Conservation (phyloP, 2,329 filamentous ascomycete species). For the Clarireedia sp. region DNA sequence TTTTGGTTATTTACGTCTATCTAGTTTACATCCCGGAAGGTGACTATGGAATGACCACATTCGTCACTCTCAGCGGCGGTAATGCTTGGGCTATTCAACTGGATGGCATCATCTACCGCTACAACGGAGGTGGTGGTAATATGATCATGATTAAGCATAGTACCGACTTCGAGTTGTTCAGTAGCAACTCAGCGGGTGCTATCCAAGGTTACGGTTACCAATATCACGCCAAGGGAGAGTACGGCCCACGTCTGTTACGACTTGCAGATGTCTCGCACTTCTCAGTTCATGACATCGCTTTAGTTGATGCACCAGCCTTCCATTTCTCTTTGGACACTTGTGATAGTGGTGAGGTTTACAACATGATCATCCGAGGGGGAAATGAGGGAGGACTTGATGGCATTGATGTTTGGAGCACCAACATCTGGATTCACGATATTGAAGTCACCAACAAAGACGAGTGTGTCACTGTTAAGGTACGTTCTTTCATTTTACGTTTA, state of each 20-base stretch:
- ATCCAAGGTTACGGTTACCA: conserved; percentile 45
- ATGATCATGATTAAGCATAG: conserved; percentile 45
- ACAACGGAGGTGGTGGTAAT: conserved; percentile 38
- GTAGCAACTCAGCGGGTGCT: conserved; percentile 42
- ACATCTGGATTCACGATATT: conserved; percentile 51
- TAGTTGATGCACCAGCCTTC: conserved; percentile 21
- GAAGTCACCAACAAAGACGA: conserved; percentile 57
- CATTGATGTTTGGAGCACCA: conserved; percentile 46
- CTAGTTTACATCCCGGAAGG: conserved; percentile 26
- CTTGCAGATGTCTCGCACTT: conserved; percentile 17
- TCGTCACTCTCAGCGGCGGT: conserved; percentile 40
- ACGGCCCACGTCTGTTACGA: conserved; percentile 18
- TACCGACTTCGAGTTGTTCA: conserved; percentile 46
- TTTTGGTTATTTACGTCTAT: not conserved
- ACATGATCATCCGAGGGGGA: conserved; percentile 45
- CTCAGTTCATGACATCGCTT: conserved; percentile 22
- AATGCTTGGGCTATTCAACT: conserved; percentile 42
- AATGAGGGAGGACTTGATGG: conserved; percentile 47
- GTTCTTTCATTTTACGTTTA: not conserved
- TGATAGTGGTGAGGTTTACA: conserved; percentile 45
- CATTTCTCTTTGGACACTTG: conserved; percentile 44
- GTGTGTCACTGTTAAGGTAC: conserved; percentile 47
- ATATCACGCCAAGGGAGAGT: conserved; percentile 36
- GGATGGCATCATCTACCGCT: conserved; percentile 45
- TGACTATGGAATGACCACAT: conserved; percentile 40